Percentiles rank a stretch among this genome's conserved stretches.
phyloP scores from a whole-genome alignment of 202 grass and related monocot species.

The Setaria italica region DNA sequence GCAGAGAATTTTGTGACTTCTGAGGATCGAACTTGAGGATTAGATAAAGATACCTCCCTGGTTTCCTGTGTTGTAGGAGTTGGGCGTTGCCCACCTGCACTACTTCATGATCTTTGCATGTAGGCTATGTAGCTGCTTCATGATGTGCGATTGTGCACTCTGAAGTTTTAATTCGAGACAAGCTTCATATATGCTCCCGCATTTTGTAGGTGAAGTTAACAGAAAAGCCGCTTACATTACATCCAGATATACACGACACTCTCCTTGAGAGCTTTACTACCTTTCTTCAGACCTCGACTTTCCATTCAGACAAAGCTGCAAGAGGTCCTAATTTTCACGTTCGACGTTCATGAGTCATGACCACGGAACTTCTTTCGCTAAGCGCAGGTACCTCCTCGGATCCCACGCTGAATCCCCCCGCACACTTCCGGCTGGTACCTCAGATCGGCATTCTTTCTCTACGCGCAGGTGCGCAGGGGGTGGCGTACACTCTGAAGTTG shows the following conservation, averaged over 20 bases:
- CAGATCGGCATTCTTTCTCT: background rate
- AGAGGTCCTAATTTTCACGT: too few species aligned
- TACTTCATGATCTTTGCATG: background rate
- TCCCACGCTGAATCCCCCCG: background rate
- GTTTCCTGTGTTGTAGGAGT: background rate
- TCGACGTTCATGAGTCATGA: background rate
- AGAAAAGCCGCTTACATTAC: background rate
- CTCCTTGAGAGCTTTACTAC: background rate
- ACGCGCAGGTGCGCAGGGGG: too few species aligned
- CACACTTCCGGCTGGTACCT: background rate
- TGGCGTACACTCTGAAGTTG: background rate
- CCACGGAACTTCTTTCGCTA: background rate
- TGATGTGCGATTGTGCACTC: background rate
- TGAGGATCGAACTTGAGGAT: background rate
- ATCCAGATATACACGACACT: background rate
- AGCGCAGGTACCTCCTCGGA: too few species aligned
- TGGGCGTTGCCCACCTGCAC: background rate
- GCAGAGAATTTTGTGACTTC: background rate
- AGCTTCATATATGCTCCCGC: background rate
- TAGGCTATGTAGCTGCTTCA: background rate
- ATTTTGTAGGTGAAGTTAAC: background rate
- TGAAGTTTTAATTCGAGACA: background rate
- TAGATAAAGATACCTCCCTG: background rate
- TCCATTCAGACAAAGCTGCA: background rate
- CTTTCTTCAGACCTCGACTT: background rate